Evolutionary conservation across 2,329 filamentous ascomycete species (phyloP).

Genomic region (Colletotrichum lindemuthianum): DNA sequence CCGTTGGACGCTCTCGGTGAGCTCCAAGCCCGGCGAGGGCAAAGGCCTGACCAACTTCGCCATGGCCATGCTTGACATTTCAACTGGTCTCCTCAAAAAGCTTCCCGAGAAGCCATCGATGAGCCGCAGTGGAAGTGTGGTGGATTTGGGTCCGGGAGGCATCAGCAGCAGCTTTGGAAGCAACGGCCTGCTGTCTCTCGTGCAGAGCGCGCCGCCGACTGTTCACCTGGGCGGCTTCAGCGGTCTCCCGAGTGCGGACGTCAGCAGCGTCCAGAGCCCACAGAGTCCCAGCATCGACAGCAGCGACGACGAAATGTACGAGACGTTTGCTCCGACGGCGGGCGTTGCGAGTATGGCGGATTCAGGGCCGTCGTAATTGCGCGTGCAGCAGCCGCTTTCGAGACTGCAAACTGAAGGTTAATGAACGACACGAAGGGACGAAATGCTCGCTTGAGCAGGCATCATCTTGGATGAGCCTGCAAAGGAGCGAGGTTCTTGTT

Average conservation of each 20-base stretch:
- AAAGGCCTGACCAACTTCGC: conserved; percentile 73
- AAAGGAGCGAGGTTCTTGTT: background rate
- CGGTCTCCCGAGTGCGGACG: conserved; percentile 57
- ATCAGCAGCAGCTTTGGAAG: conserved; percentile 48
- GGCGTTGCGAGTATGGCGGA: conserved; percentile 46
- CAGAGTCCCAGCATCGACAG: conserved; percentile 59
- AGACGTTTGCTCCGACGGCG: conserved; percentile 50
- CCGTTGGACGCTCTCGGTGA: conserved; percentile 91
- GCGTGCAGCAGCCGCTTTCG: conserved; percentile 1
- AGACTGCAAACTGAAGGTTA: conserved; percentile 10
- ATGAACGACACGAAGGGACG: conserved; percentile 21
- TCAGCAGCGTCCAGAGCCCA: conserved; percentile 63
- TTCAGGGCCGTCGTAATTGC: conserved; percentile 15
- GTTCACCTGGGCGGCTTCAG: conserved; percentile 49
- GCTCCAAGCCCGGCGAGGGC: conserved; percentile 74
- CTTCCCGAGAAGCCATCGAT: conserved; percentile 77
- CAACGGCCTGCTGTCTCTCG: conserved; percentile 34
- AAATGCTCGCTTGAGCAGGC: conserved; percentile 10
- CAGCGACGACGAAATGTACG: conserved; percentile 67
- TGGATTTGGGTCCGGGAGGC: conserved; percentile 53
- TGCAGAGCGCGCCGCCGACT: conserved; percentile 24
- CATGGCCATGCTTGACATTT: conserved; percentile 81
- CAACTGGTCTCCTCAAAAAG: conserved; percentile 73
- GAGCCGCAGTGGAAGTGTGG: conserved; percentile 62
- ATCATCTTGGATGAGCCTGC: background rate